Evolutionary conservation across 257 asterid genomes (phyloP).

Genomic region (Salvia hispanica): DNA sequence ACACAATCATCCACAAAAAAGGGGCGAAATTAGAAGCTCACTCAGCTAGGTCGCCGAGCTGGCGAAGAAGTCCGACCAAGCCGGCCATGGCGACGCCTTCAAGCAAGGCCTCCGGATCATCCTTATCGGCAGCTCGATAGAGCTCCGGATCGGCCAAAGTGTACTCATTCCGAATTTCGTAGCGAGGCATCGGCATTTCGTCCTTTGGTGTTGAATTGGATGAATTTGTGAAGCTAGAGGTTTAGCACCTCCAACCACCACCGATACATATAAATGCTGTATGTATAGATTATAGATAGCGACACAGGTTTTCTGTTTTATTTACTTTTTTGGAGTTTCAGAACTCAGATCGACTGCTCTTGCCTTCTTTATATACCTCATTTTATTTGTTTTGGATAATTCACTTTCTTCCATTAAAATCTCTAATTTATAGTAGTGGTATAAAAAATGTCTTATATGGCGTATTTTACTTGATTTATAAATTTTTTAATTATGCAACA

Average conservation of each 20-base stretch:
- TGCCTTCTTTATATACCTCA: constrained; percentile 31
- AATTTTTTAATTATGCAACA: too few species aligned
- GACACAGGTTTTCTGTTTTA: constrained; percentile 25
- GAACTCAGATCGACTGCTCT: constrained; percentile 30
- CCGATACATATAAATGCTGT: constrained; percentile 47
- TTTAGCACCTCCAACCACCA: constrained; percentile 46
- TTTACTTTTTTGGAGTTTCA: constrained; percentile 23
- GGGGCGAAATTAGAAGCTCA: constrained; percentile 37
- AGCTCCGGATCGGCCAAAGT: constrained; percentile 91
- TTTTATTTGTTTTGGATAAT: not conserved
- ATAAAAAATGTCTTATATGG: too few species aligned
- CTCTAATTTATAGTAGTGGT: too few species aligned
- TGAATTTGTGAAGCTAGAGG: constrained; percentile 30
- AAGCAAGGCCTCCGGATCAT: constrained; percentile 96
- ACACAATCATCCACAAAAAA: constrained; percentile 13
- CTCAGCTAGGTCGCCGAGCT: constrained; percentile 99
- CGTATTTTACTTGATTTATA: too few species aligned
- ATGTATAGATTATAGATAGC: constrained; percentile 15
- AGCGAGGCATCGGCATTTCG: constrained; percentile 82
- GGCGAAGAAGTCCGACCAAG: constrained; percentile 91
- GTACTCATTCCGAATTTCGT: constrained; percentile 86
- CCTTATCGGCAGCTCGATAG: constrained; percentile 81
- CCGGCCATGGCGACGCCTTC: constrained; percentile 99
- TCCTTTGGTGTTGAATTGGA: constrained; percentile 27
- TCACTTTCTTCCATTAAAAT: too few species aligned